phyloP scores from a whole-genome alignment of 495 filamentous ascomycete species.

The Aspergillus baeticus region DNA sequence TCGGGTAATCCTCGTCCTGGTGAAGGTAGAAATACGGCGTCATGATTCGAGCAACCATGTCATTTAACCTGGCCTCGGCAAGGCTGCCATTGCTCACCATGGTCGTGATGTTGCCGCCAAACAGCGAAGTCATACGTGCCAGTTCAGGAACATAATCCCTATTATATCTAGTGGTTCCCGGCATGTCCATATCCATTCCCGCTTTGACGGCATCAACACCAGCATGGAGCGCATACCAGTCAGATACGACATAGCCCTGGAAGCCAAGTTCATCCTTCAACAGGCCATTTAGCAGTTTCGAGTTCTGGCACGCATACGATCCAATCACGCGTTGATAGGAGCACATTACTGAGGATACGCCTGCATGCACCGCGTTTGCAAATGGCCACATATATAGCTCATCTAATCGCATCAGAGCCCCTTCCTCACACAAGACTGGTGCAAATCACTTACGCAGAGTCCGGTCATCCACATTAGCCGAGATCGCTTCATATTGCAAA shows the following conservation, averaged over 20 bases:
- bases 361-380: conserved; percentile 52
- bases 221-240: conserved; percentile 60
- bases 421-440: no score
- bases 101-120: conserved; percentile 40
- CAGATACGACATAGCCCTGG: conserved; percentile 54
- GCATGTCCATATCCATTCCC: conserved; percentile 63
- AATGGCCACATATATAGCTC: no score
- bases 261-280: conserved; percentile 62
- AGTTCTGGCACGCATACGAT: conserved; percentile 67
- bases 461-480: no score
- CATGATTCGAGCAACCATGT: conserved; percentile 63
- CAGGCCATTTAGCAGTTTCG: conserved; percentile 53
- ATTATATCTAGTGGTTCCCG: conserved; percentile 37
- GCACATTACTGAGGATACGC: conserved; percentile 57
- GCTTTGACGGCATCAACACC: conserved; percentile 52
- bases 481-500: no score
- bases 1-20: no score
- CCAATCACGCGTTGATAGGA: conserved; percentile 63
- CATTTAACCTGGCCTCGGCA: conserved; percentile 42
- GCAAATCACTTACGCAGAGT: no score
- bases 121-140: neutral
- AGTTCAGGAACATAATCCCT: conserved; percentile 31
- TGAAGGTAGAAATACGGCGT: no score
- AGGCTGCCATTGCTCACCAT: conserved; percentile 53
- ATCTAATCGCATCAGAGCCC: no score